Percentiles rank a stretch among this genome's conserved stretches.
phyloP scores from a whole-genome alignment of 257 asterid species.

The Dorcoceras hygrometricum region DNA sequence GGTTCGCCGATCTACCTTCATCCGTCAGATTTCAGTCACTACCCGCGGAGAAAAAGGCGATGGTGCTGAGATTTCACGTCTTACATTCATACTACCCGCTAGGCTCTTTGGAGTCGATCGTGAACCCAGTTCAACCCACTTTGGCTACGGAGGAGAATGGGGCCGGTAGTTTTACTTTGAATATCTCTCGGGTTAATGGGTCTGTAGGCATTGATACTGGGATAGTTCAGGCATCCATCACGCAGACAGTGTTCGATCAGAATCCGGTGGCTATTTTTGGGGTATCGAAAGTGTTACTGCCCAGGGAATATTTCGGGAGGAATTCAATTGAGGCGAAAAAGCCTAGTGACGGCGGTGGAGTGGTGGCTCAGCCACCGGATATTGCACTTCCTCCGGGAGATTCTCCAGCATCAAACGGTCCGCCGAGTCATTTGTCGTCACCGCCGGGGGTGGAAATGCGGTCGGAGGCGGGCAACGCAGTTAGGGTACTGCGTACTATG shows the following conservation, averaged over 20 bases:
- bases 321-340: slow-evolving; percentile 46
- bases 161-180: slow-evolving; percentile 74
- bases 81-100: slow-evolving; percentile 77
- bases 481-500: slow-evolving; percentile 24
- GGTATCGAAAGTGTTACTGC: slow-evolving; percentile 66
- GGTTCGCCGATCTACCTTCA: slow-evolving; percentile 66
- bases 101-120: slow-evolving; percentile 73
- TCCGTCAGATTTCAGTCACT: slow-evolving; percentile 61
- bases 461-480: slow-evolving; percentile 31
- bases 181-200: slow-evolving; percentile 71
- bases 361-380: slow-evolving; percentile 52
- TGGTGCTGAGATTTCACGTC: slow-evolving; percentile 70
- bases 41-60: slow-evolving; percentile 70
- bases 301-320: slow-evolving; percentile 65
- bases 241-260: slow-evolving; percentile 86
- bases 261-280: slow-evolving; percentile 92
- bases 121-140: slow-evolving; percentile 85
- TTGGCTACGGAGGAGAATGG: slow-evolving; percentile 78
- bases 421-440: slow-evolving; percentile 50
- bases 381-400: slow-evolving; percentile 44
- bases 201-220: slow-evolving; percentile 76
- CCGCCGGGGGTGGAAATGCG: slow-evolving; percentile 52
- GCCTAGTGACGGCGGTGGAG: slow-evolving; percentile 37
- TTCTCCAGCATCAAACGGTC: slow-evolving; percentile 35
- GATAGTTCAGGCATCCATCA: slow-evolving; percentile 62